Conservation (phyloP, 208 protist species). For the Phytomonas francai region DNA sequence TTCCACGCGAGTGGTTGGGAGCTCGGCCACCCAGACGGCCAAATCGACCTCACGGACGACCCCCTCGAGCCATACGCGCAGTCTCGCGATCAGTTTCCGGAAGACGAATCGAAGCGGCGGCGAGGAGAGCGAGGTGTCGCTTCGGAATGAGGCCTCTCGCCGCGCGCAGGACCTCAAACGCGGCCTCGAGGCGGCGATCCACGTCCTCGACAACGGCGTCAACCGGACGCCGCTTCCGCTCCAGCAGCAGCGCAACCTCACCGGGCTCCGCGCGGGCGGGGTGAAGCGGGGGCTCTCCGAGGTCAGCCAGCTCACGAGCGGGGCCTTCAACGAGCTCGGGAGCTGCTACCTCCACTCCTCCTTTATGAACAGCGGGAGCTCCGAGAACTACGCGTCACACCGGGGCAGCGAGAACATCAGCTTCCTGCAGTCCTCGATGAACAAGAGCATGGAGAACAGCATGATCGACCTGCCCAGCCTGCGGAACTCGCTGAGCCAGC, state of each 20-base stretch:
- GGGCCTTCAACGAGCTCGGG: slow-evolving; percentile 20
- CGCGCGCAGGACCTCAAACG: slow-evolving; percentile 33
- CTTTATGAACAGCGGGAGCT: slow-evolving; percentile 28
- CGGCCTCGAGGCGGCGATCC: slow-evolving; percentile 52
- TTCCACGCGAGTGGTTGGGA: too few relatives aligned
- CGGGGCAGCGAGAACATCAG: too few relatives aligned
- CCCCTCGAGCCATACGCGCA: too few relatives aligned
- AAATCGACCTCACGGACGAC: too few relatives aligned
- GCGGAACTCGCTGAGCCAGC: slow-evolving; percentile 12
- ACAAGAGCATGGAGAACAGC: slow-evolving; percentile 25
- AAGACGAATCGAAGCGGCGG: background rate
- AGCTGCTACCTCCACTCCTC: slow-evolving; percentile 69
- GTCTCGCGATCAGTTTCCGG: background rate
- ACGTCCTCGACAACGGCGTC: slow-evolving; percentile 79
- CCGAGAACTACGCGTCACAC: slow-evolving; percentile 7
- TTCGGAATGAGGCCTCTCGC: slow-evolving; percentile 33
- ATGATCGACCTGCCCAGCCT: background rate
- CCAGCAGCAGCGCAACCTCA: slow-evolving; percentile 21
- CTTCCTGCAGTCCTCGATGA: too few relatives aligned
- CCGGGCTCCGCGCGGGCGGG: slow-evolving; percentile 14
- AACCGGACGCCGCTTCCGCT: slow-evolving; percentile 83
- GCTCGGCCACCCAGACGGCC: too few relatives aligned
- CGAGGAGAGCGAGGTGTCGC: slow-evolving; percentile 1
- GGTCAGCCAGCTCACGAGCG: background rate
- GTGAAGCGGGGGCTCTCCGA: slow-evolving; percentile 10